Percentiles rank a stretch among this genome's conserved stretches.
Conservation (phyloP, 2,329 filamentous ascomycete species). For the Stagonosporopsis rhizophila region DNA sequence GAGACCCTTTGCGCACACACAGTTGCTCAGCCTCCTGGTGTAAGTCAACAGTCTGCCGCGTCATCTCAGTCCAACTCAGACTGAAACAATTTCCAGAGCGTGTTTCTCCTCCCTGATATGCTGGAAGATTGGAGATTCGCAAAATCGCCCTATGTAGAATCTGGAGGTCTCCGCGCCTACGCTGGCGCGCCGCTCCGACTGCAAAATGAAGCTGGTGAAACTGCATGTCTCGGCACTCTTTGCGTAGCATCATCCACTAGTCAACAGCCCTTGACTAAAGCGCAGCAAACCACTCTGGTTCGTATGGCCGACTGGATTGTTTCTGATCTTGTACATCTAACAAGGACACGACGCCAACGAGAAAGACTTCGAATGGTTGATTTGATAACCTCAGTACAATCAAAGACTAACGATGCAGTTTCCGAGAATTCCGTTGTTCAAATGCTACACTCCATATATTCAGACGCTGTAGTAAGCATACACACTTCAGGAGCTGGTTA, state of each 20-base stretch:
- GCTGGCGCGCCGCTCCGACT: slow-evolving; percentile 1
- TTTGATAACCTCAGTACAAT: neutral
- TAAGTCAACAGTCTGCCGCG: neutral
- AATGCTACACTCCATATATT: neutral
- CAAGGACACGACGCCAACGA: neutral
- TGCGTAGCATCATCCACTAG: neutral
- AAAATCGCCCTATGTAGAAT: neutral
- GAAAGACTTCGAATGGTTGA: slow-evolving; percentile 3
- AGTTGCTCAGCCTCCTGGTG: neutral
- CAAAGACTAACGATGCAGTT: neutral
- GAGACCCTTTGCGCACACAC: slow-evolving; percentile 1
- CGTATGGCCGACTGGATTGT: slow-evolving; percentile 3
- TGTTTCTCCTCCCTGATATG: neutral
- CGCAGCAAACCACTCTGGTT: neutral
- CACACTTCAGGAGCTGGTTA: neutral
- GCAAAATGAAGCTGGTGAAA: neutral
- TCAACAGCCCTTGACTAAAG: neutral
- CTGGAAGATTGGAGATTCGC: neutral
- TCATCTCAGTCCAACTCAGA: too few species aligned
- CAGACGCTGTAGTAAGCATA: neutral
- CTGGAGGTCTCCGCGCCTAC: neutral
- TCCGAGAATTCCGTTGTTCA: neutral
- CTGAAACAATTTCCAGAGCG: neutral
- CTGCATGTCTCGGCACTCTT: too few species aligned
- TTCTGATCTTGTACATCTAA: neutral